Percentiles rank a stretch among this genome's conserved stretches.
phyloP scores from a whole-genome alignment of 1,139 yeast genomes.

The Candida anutae region DNA sequence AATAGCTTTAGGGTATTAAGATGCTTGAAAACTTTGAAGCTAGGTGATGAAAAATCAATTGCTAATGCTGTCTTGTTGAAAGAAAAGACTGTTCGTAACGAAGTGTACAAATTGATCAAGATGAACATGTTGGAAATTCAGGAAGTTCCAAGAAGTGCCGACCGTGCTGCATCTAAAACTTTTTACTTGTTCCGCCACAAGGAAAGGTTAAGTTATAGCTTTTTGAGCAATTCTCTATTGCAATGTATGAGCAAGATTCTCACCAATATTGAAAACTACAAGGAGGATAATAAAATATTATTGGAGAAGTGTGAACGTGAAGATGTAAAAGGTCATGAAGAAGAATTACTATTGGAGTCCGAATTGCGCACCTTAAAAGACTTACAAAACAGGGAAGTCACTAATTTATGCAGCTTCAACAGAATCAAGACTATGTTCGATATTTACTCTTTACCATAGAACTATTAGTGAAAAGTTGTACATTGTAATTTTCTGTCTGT shows the following conservation, averaged over 20 bases:
- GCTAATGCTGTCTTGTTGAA: constrained; percentile 68
- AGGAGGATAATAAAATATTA: constrained; percentile 56
- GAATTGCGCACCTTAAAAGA: constrained; percentile 66
- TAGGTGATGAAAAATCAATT: constrained; percentile 81
- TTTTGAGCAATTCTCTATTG: constrained; percentile 23
- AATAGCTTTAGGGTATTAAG: constrained; percentile 58
- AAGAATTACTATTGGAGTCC: constrained; percentile 61
- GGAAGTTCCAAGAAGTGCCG: constrained; percentile 89
- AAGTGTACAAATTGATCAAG: constrained; percentile 47
- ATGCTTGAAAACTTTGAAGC: constrained; percentile 56
- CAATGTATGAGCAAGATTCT: constrained; percentile 54
- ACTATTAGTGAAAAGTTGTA: too few relatives aligned
- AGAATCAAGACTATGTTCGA: constrained; percentile 51
- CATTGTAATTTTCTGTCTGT: too few relatives aligned
- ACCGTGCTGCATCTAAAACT: constrained; percentile 86
- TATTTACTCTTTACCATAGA: constrained; percentile 17
- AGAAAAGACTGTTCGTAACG: constrained; percentile 67
- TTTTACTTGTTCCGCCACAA: constrained; percentile 75
- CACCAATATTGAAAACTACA: constrained; percentile 47
- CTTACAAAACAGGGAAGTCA: constrained; percentile 51
- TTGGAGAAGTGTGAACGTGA: constrained; percentile 79
- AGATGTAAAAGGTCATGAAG: constrained; percentile 81
- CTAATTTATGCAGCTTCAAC: constrained; percentile 44
- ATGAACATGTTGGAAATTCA: constrained; percentile 66
- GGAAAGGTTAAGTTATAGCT: constrained; percentile 52